Conservation (phyloP, 257 asterid species). For the Rubia yunnanensis region DNA sequence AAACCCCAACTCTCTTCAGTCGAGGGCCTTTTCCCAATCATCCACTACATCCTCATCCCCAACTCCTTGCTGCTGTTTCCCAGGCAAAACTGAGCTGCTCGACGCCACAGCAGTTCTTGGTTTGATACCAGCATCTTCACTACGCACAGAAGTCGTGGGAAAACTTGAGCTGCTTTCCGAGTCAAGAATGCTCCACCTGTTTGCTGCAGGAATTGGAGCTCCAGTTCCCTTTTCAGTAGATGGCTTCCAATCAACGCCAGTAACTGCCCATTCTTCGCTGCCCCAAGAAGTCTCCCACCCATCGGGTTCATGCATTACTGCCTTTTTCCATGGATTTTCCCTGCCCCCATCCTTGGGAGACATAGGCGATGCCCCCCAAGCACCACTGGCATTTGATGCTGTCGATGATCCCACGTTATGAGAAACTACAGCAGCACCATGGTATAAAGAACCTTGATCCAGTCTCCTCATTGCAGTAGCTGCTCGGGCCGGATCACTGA, state of each 20-base stretch:
- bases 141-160: slow-evolving; percentile 20
- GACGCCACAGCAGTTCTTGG: slow-evolving; percentile 19
- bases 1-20: slow-evolving; percentile 35
- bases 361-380: slow-evolving; percentile 41
- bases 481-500: slow-evolving; percentile 88
- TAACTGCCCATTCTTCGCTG: slow-evolving; percentile 51
- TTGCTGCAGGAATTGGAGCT: slow-evolving; percentile 33
- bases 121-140: slow-evolving; percentile 19
- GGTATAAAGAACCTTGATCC: slow-evolving; percentile 91
- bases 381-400: slow-evolving; percentile 30
- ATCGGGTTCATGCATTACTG: slow-evolving; percentile 47
- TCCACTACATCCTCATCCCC: slow-evolving; percentile 50
- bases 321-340: slow-evolving; percentile 74
- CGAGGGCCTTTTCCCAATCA: slow-evolving; percentile 90
- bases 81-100: slow-evolving; percentile 15
- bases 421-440: slow-evolving; percentile 62
- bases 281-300: slow-evolving; percentile 57
- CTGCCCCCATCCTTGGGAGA: slow-evolving; percentile 37
- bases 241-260: slow-evolving; percentile 26
- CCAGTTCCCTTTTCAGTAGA: slow-evolving; percentile 33
- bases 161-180: slow-evolving; percentile 38
- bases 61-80: slow-evolving; percentile 15
- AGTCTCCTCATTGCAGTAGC: slow-evolving; percentile 96
- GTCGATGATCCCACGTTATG: slow-evolving; percentile 33
- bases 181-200: slow-evolving; percentile 68